Base-by-base conservation (phyloP, 192 early-diverging fungal species). In the Thamnidium elegans region DNA sequence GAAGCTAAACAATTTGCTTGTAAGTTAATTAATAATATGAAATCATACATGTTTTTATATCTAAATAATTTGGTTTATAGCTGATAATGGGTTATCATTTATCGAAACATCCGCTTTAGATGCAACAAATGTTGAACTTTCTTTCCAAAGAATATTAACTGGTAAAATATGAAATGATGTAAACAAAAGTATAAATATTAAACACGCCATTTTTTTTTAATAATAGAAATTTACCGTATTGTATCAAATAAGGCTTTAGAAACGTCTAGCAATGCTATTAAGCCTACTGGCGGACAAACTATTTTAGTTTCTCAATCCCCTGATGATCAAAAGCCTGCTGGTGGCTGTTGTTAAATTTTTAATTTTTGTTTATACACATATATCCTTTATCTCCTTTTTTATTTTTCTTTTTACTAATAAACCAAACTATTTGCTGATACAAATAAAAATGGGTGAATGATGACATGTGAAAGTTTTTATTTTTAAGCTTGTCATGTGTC, bases 71-170 rank as follows among this genome's bases (percentile, higher is more conserved):
- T 30, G 13, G 42, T 42, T 52, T 23, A 14, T 65, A 90, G 81
- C 90, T 48, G 95, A 97, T 72, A 97, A 98, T 68, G 89, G 86
- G 5, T 77, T 99, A 53, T 93, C 90, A 26, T 99, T 99, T 75
- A 99, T 99, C 62, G 97, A 99, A 77, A 98, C 97, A 13, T 99
- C 97, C 21, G 97, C 97, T 14, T 81, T 99, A 76, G 97, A 99
- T 70, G 83, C 91, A 19, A 94, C 87, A 83, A 99, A 99, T 76
- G 97, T 99, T 48, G 97, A 99, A 73, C 83, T 92, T 50, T 90
- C 95, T 34, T 98, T 99, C 84, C 93, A 96, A 75, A 88, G 92
- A 60, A 98, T 98, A 55, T 79, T 98, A 69, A 93, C 94, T 45
- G 93, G 92, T 89, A 87, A 81, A 47, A 44, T 47, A 13, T 20